phyloP scores from a whole-genome alignment of 2,329 filamentous ascomycete species.

The Aspergillus novoparasiticus region DNA sequence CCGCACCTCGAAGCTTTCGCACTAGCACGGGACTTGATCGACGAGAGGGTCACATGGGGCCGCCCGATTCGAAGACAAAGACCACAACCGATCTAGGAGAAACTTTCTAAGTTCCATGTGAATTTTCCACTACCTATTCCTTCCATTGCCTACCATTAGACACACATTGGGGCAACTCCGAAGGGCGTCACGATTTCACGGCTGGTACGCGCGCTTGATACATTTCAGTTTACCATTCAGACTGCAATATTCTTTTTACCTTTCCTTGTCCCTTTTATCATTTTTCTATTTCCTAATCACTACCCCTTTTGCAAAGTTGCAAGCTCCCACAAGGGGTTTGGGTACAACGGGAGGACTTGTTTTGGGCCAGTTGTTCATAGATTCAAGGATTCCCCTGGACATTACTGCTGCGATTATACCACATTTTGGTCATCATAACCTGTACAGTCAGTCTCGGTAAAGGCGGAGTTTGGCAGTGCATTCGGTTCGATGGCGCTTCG shows the following conservation, averaged over 20 bases:
- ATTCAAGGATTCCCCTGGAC: conserved; percentile 5
- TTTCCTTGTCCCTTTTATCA: conserved; percentile 10
- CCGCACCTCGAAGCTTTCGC: conserved; percentile 42
- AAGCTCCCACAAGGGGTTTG: conserved; percentile 2
- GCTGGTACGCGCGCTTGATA: conserved; percentile 22
- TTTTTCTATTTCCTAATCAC: conserved; percentile 7
- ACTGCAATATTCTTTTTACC: conserved; percentile 14
- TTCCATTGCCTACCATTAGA: conserved; percentile 7
- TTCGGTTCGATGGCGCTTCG: conserved; percentile 17
- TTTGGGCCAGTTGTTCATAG: conserved; percentile 21
- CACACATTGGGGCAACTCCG: conserved; percentile 3
- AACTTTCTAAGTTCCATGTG: conserved; percentile 50
- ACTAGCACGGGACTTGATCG: conserved; percentile 39
- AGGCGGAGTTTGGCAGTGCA: conserved; percentile 18
- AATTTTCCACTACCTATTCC: conserved; percentile 4
- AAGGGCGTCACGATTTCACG: conserved; percentile 24
- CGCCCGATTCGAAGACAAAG: conserved; percentile 47
- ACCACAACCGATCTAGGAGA: conserved; percentile 59
- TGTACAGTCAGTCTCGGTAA: conserved; percentile 14
- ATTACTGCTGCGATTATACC: conserved; percentile 4
- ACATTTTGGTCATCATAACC: conserved; percentile 6
- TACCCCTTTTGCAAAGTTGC: conserved; percentile 8
- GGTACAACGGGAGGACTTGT: conserved; percentile 9
- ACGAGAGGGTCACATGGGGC: conserved; percentile 49
- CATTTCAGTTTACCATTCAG: conserved; percentile 15